These are phyloP conservation scores for Colletotrichum sp. DNA, from an alignment of 2,329 filamentous ascomycete genomes.

Conservation along the genomic window DNA sequence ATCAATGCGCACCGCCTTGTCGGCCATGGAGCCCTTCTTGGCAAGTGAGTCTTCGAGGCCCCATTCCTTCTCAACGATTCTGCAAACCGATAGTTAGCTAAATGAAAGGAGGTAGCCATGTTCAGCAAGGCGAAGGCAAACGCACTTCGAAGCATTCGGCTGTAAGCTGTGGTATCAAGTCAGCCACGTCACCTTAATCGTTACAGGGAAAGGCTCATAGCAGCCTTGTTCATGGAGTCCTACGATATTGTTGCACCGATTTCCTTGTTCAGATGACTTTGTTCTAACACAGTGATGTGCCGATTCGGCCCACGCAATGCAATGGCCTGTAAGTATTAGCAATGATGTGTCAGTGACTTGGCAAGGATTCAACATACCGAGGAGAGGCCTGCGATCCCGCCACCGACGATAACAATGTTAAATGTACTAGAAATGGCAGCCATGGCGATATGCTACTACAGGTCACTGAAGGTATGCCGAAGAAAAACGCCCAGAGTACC, in stretches of 20 bases:
- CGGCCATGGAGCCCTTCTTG: conserved; percentile 34
- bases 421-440: neutral
- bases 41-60: conserved; percentile 30
- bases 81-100: fast-evolving
- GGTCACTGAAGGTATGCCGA: neutral
- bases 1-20: conserved; percentile 26
- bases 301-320: conserved; percentile 35
- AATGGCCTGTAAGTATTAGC: conserved; percentile 29
- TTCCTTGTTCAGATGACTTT: conserved; percentile 34
- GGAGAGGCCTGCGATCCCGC: conserved; percentile 15
- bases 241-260: conserved; percentile 44
- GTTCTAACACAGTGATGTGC: conserved; percentile 27
- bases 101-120: neutral
- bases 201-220: neutral
- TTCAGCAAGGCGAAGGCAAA: neutral
- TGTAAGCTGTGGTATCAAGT: conserved; percentile 28
- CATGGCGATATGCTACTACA: fast-evolving
- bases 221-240: fast-evolving
- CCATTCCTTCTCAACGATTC: conserved; percentile 26
- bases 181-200: neutral
- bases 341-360: neutral
- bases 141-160: conserved; percentile 43
- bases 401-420: conserved; percentile 27
- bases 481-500: neutral
- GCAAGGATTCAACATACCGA: neutral